Base-by-base conservation (phyloP, 1,284 basidiomycete genomes). In the Cutaneotrichosporon dermatis region DNA sequence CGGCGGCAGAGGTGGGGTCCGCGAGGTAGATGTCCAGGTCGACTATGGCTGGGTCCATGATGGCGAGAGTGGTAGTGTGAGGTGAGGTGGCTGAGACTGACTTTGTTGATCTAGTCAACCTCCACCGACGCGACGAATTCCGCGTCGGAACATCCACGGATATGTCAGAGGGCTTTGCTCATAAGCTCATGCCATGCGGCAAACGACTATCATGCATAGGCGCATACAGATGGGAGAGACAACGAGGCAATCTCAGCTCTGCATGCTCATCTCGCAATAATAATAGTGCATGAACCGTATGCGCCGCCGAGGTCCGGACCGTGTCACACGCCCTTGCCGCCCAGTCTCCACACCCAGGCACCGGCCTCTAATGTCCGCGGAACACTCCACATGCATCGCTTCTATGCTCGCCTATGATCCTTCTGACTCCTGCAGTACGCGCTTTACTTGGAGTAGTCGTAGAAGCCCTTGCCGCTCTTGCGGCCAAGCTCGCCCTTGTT, bases 21-120 rank as follows among this genome's bases (percentile, higher is more conserved):
- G 80, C 76, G 33, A 86, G 81, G 70, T 88, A 93, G 54, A 87
- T 58, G 76, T 92, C 88, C 45, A 93, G 82, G 76, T 92, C 84
- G 71, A 94, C 80, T 11, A 61, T 6, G 6, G 50, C 8, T 5
- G 62, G 62, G 41, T 55, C 42, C 59, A 64, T 64, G 25, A 34
- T 54, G 48, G 25, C 16, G 16, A 5, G 8, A 34, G 40, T 6
- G 8, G 37, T 25, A 8, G 37, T 16, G 15, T 25, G 12, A 11
- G 13, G 50, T 40, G 12, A 11, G 11, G 50, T 39, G 36, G 37
- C 36, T 36, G 35, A 37, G 35, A 13, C 33, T 13, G 49, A 35
- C 41, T 9, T 34, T 49, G 34, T 36, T 49, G 43, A 44, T 36
- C 39, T 39, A 51, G 50, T 51, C 50, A 51, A 51, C 50, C 50